A percentile compares a stretch with the other conserved stretches of the same genome.
Evolutionary conservation across 352 stramenopile genomes (phyloP).

Genomic region (Globisporangium iwayamae): DNA sequence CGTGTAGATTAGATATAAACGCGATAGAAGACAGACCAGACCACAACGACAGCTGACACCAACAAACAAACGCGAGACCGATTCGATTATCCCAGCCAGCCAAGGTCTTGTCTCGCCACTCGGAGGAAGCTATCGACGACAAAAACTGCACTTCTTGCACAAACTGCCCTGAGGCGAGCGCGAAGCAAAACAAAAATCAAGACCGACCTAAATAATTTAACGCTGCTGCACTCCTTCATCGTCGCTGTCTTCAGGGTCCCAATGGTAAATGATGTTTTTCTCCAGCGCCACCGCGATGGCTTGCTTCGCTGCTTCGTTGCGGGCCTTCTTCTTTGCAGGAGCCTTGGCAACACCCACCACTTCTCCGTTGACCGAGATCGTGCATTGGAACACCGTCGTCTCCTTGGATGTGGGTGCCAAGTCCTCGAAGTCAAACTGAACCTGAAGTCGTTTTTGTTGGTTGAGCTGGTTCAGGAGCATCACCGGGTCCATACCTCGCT

Average conservation of each 20-base stretch:
- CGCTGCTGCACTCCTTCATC: constrained; percentile 1
- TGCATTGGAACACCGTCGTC: constrained; percentile 48
- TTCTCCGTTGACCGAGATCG: constrained; percentile 44
- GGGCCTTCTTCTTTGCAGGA: constrained; percentile 86
- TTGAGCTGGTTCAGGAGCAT: constrained; percentile 55
- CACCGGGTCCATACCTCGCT: constrained; percentile 40
- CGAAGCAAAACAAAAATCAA: constrained; percentile 11
- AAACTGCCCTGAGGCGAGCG: constrained; percentile 3
- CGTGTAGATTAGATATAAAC: constrained; percentile 51
- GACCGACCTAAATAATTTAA: constrained; percentile 8
- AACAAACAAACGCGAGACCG: not conserved
- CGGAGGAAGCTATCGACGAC: constrained; percentile 3
- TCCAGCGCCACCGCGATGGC: constrained; percentile 80
- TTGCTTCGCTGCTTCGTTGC: constrained; percentile 40
- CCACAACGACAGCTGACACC: constrained; percentile 1
- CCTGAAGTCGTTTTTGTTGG: constrained; percentile 35
- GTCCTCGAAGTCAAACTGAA: constrained; percentile 49
- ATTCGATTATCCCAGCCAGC: not conserved
- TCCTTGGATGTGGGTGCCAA: constrained; percentile 28
- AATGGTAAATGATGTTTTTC: constrained; percentile 39
- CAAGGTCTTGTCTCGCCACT: not conserved
- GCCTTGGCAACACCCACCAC: constrained; percentile 28
- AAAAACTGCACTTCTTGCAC: constrained; percentile 7
- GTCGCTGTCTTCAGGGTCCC: constrained; percentile 16
- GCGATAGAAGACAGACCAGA: constrained; percentile 15